Evolutionary conservation across 225 moss, liverwort and hornwort genomes (phyloP), one percentile per base, ranked within the genome.

Genomic region (Polytrichum formosum): DNA sequence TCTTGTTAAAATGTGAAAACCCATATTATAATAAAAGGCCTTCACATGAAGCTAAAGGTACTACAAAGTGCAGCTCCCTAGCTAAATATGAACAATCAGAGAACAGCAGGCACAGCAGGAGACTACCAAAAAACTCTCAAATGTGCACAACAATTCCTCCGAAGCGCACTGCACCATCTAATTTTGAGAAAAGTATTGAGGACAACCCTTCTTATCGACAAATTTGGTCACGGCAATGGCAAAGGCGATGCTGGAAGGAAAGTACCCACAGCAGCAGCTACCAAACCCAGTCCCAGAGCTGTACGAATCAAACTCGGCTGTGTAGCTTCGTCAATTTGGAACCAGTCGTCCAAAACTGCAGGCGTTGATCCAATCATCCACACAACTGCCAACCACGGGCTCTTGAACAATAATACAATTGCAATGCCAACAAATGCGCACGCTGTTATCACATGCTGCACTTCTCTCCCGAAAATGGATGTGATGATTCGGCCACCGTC

Each of bases 401-500:
- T 72, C n/a, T 81, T 79, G 66, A 67, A 56, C 31, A 79, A 72
- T 73, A 88, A 73, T 19, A 31, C 67, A 9, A 75, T 67, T 25
- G 67, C 65, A 67, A 82, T 53, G 1, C 79, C 67, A 9, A 77
- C 65, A 72, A 77, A 79, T 1, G 71, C 66, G 23, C 69, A 10
- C 0, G 79, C 59, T 20, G 86, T 83, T 4, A 77, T 67, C 63
- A 75, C 67, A 75, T 86, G 86, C 74, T 84, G 88, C 61, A 77
- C 81, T 58, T 63, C 82, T 70, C 88, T 73, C 27, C 88, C 88
- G 26, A 82, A 74, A n/a, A 82, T 31, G 25, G 74, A 84, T 5
- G 88, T 88, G 67, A 88, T 28, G 21, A 88, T 80, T 46, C 88
- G 79, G 65, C 88, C 88, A 21, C 88, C 88, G 26, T 88, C 88